Evolutionary conservation across 2,329 filamentous ascomycete species (phyloP).

Genomic region (Exophiala aquamarina): DNA sequence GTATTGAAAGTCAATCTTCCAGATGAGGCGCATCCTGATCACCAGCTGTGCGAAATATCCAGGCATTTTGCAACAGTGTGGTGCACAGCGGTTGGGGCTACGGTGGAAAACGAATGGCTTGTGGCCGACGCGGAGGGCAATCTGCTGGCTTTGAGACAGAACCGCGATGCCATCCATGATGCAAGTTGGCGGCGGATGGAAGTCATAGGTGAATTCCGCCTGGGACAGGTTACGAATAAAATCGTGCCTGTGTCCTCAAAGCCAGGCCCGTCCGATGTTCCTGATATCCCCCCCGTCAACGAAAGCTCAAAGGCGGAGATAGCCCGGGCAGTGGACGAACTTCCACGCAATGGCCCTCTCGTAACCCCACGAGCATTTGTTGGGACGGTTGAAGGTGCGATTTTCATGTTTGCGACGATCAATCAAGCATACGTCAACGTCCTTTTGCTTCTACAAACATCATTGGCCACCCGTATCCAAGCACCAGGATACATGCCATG

Average conservation of each 20-base stretch:
- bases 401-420: constrained; percentile 83
- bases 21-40: constrained; percentile 10
- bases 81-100: constrained; percentile 73
- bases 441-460: constrained; percentile 76
- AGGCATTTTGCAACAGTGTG: constrained; percentile 80
- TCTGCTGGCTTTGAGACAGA: constrained; percentile 67
- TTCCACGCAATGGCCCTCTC: constrained; percentile 51
- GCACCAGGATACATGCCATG: constrained; percentile 75
- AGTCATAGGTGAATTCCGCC: constrained; percentile 74
- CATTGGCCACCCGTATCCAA: constrained; percentile 65
- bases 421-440: constrained; percentile 71
- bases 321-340: not conserved
- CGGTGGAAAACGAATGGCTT: constrained; percentile 74
- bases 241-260: constrained; percentile 73
- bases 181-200: constrained; percentile 72
- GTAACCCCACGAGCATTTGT: constrained; percentile 83
- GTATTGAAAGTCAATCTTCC: constrained; percentile 66
- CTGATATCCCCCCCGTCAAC: not conserved
- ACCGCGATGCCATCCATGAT: constrained; percentile 65
- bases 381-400: constrained; percentile 84
- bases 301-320: not conserved
- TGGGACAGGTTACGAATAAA: constrained; percentile 92
- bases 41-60: constrained; percentile 66
- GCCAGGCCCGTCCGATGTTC: constrained; percentile 32
- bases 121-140: constrained; percentile 88